Base-by-base conservation (phyloP, 345 rosid species). In the rapeseed (Brassica napus) region DNA sequence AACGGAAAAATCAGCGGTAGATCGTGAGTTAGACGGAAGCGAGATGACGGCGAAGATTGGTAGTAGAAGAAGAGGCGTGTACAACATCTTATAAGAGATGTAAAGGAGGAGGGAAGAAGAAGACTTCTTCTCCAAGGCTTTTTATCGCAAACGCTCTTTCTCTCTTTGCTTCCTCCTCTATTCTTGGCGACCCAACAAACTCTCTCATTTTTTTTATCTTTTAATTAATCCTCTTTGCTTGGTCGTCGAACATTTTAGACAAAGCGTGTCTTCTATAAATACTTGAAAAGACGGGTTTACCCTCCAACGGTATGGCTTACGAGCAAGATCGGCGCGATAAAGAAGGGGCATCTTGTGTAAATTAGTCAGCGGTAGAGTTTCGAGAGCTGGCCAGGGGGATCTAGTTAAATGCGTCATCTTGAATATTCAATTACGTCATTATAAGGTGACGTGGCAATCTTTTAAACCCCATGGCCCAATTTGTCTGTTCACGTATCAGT, bases 111-210 rank as follows among this genome's bases (percentile, higher is more conserved):
- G n/a, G 37, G 47, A 31, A 64, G 65, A 59, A 24, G 81, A 68
- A 75, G 37, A 76, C 77, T 79, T 84, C 83, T 82, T 82, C 81
- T 71, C 83, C 86, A 85, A 86, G 86, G 68, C 67, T 52, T 62
- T 70, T 65, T 71, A 68, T 81, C 81, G 82, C 84, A 69, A n/a
- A 78, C 58, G 73, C 71, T 62, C 68, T 61, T 62, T 65, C 32
- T 65, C 87, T 82, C 15, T 47, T 47, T 14, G 16, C 73, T 44
- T 71, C 70, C 71, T 55, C 75, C 37, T 21, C 71, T 80, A 69
- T 80, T 80, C 76, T 80, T 64, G 77, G 79, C 72, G 61, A 69
- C 82, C 59, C 60, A 28, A 62, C 60, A 66, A 72, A 79, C 15
- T 30, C 47, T 42, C 8, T 35, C 7, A 6, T 35, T 34, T 2